Evolutionary conservation across 495 filamentous ascomycete species (phyloP).

Genomic region (Penicillium antarcticum): DNA sequence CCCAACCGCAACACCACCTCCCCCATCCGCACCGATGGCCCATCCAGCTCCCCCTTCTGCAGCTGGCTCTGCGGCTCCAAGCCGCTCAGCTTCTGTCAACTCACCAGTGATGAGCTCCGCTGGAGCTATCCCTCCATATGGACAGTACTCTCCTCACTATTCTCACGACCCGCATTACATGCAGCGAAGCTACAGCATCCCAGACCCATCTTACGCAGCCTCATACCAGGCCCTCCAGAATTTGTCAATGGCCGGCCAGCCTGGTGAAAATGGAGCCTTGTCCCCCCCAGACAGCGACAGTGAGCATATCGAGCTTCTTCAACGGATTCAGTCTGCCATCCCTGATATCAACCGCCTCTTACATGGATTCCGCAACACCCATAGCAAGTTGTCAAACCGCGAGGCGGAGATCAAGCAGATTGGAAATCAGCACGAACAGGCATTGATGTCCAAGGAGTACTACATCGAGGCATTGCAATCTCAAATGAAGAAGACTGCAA

Average conservation of each 20-base stretch:
- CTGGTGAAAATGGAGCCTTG: conserved; percentile 26
- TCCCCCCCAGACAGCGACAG: conserved; percentile 32
- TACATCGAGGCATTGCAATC: conserved; percentile 51
- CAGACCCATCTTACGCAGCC: conserved; percentile 26
- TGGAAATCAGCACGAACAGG: conserved; percentile 44
- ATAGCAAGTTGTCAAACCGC: conserved; percentile 38
- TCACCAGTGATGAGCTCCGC: conserved; percentile 39
- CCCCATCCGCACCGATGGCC: background rate
- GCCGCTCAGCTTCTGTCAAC: conserved; percentile 30
- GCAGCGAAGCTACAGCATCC: conserved; percentile 28
- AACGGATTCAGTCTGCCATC: conserved; percentile 46
- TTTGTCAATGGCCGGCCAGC: conserved; percentile 18
- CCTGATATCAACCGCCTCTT: conserved; percentile 49
- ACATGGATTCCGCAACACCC: conserved; percentile 43
- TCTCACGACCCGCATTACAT: conserved; percentile 23
- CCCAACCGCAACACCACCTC: conserved; percentile 28
- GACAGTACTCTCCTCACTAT: conserved; percentile 24
- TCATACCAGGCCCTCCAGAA: conserved; percentile 35
- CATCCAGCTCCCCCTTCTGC: conserved; percentile 16
- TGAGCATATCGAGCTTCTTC: conserved; percentile 43
- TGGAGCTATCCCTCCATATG: conserved; percentile 36
- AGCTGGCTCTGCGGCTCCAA: conserved; percentile 16
- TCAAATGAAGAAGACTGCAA: conserved; percentile 51
- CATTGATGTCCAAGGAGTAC: conserved; percentile 49
- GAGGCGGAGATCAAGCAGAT: conserved; percentile 47